Conservation (phyloP, 345 rosid genomes). For the Eucalyptus sp. region DNA sequence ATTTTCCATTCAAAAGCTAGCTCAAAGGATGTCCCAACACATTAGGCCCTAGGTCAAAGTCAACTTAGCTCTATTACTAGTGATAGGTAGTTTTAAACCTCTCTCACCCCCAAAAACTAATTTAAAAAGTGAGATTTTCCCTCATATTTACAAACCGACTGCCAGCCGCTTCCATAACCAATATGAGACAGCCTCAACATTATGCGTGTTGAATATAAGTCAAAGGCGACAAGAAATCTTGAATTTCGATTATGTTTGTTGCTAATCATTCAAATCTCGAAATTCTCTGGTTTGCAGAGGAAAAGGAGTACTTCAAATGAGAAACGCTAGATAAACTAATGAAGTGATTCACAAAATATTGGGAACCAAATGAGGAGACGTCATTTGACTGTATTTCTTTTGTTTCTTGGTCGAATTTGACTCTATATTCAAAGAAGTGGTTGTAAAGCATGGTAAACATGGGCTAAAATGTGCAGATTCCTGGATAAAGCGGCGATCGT, state of each 20-base stretch:
- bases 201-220: neutral
- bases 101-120: too few relatives aligned
- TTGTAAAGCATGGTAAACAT: neutral
- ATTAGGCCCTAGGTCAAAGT: too few relatives aligned
- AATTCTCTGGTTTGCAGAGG: neutral
- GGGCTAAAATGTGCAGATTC: constrained; percentile 23
- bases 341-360: neutral
- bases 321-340: neutral
- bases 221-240: neutral
- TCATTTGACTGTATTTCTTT: neutral
- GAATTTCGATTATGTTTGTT: neutral
- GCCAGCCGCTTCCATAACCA: too few relatives aligned
- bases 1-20: too few relatives aligned
- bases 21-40: too few relatives aligned
- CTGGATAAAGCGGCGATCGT: constrained; percentile 74
- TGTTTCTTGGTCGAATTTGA: too few relatives aligned
- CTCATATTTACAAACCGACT: too few relatives aligned
- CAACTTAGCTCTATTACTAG: too few relatives aligned
- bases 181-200: too few relatives aligned
- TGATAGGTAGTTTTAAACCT: too few relatives aligned
- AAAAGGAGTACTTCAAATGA: neutral
- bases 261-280: neutral
- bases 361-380: neutral
- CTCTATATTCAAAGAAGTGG: neutral
- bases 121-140: too few relatives aligned